Conservation (phyloP, 257 asterid species). For the Primulina tabacum region DNA sequence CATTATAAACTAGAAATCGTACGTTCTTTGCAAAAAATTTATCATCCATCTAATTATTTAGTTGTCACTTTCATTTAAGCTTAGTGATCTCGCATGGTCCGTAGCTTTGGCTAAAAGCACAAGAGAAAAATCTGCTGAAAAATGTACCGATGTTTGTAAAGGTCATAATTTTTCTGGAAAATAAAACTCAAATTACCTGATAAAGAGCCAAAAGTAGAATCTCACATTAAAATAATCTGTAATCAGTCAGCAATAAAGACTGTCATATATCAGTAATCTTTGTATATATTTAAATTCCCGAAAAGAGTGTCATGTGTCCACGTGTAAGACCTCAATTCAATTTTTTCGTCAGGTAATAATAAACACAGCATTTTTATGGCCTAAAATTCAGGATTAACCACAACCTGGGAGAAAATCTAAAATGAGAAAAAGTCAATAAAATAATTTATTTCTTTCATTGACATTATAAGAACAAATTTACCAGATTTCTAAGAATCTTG, state of each 20-base stretch:
- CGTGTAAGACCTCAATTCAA: neutral
- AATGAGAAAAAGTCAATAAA: conserved; percentile 26
- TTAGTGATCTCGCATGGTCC: neutral
- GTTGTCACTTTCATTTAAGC: neutral
- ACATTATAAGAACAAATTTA: conserved; percentile 15
- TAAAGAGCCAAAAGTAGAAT: too few relatives aligned
- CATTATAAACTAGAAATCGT: conserved; percentile 1
- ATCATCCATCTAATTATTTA: neutral
- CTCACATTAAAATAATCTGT: too few relatives aligned
- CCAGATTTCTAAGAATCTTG: conserved; percentile 10
- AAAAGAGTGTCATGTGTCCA: neutral
- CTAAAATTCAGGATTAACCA: conserved; percentile 33
- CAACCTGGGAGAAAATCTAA: conserved; percentile 33
- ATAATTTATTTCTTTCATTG: conserved; percentile 22
- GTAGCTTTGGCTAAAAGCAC: too few relatives aligned
- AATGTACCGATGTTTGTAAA: too few relatives aligned
- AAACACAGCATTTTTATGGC: conserved; percentile 28
- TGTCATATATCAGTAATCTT: neutral
- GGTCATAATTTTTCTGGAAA: too few relatives aligned
- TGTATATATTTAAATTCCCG: neutral
- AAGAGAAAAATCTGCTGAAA: neutral
- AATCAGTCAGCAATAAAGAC: too few relatives aligned
- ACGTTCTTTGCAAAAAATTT: neutral
- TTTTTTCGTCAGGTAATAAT: conserved; percentile 18
- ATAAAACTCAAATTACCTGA: too few relatives aligned